Evolutionary conservation across 2,329 filamentous ascomycete species (phyloP), one percentile per base, ranked within the genome.

Genomic region (Gaeumannomyces tritici): DNA sequence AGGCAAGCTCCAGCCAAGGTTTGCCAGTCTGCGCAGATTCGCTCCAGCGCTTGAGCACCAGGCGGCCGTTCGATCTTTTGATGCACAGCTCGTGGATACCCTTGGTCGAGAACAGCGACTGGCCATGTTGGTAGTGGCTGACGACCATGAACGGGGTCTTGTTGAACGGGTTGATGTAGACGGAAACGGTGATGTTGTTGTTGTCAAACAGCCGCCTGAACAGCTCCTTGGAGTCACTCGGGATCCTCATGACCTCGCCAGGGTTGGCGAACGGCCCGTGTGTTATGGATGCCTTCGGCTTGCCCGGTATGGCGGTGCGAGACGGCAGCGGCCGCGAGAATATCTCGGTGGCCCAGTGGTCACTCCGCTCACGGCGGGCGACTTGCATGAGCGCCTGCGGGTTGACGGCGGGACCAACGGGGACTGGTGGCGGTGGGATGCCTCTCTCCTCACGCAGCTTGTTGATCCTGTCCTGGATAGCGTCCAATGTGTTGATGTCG

Each of bases 271-370:
- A 77, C 6, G 78, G 80, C 0, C 79, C 80, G 61, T 74, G 76
- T 7, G 13, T 15, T 2, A 55, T 11, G 61, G 42, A 31, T 11
- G 62, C 63, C 31, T 12, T 58, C 72, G 65, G 66, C 65, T 60
- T 15, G 59, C 79, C 74, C 66, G 77, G 79, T 60, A 86, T 71
- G 6, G 76, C 74, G 5, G 82, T 85, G 15, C 79, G 75, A 13
- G 77, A 79, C 0, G 82, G 77, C 54, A 84, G 72, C 0, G 81
- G 80, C 26, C 80, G 74, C 0, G 81, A 80, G 65, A 87, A 87
- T 28, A 87, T 84, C 55, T 82, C 77, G 66, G 85, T 79, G 7
- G 84, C 83, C 85, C 85, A 88, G 68, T 87, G 84, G 64, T 61
- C 33, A 35, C 27, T 47, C 33, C 29, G 57, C 18, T 51, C 31